Base-by-base conservation (phyloP, 768 basidiomycete species). In the Scleroderma citrinum region DNA sequence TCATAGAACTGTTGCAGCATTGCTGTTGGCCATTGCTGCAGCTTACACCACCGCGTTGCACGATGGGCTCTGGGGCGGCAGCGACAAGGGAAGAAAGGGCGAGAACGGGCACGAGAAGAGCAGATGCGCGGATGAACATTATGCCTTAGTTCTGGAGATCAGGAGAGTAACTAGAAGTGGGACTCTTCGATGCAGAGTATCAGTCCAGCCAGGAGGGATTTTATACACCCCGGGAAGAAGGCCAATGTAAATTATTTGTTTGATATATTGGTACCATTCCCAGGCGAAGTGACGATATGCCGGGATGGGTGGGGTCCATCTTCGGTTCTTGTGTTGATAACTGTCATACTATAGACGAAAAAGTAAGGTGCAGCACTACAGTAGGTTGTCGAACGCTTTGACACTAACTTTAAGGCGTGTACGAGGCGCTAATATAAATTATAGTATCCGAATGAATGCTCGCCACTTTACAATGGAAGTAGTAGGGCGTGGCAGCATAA, bases 1-100 rank as follows among this genome's bases (percentile, higher is more conserved):
- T n/a, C n/a, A n/a, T n/a, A n/a, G n/a, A n/a, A n/a, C n/a, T n/a
- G 56, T 59, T 50, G 56, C 63, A 66, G 55, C 66, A 69, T 42
- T 66, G 59, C 23, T 60, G 46, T 7, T 49, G 29, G 17, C 64
- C 64, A 11, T 63, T 63, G 57, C 56, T 60, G 58, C 67, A 66
- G 40, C 55, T 53, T 4, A 5, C 5, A 11, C 56, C 51, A 23
- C 38, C 14, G 31, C 24, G 31, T 23, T 16, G 36, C 14, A 41
- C 31, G 11, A 42, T 26, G 41, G 41, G 10, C 21, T 42, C 41
- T 3, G 41, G 41, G 16, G 50, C 38, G 16, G 38, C 36, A 2
- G 34, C 23, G 5, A 43, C 20, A 32, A 35, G 31, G 3, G 10
- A 37, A 12, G 32, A 3, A 20, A 41, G 20, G 30, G 30, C 35